Base-by-base conservation (phyloP, 2,329 filamentous ascomycete species). In the Cladophialophora psammophila region DNA sequence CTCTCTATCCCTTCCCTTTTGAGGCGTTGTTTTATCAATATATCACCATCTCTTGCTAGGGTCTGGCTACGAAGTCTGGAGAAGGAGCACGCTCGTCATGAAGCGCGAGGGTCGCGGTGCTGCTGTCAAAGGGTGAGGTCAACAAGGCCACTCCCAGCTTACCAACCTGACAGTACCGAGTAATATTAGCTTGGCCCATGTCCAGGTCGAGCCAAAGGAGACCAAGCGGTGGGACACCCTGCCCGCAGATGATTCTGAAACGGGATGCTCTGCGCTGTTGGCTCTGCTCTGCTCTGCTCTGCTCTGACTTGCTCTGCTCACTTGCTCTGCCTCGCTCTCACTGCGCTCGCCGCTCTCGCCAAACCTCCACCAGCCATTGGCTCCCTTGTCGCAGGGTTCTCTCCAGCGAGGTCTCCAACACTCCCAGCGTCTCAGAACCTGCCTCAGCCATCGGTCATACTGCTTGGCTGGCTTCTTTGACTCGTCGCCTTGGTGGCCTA, bases 371-470 rank as follows among this genome's bases (percentile, higher is more conserved):
- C 40, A 15, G 20, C 55, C 31, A 64, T 64, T 64, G 62, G 62
- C 35, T 57, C 26, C 38, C 36, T 38, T 55, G 50, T 61, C 63
- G 52, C 58, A 65, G 57, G 52, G 31, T 50, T n/a, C 35, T 48
- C 48, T 61, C 63, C 63, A 56, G 31, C 57, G 18, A 26, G 36
- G 35, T 53, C 40, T 53, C 42, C 64, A 62, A 55, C 59, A 36
- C 34, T 52, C 38, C 60, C 36, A 42, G 15, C 56, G 65, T 68
- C 66, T 68, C 66, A 68, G 57, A 55, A 63, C 26, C 55, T 62
- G 66, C 66, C 45, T 68, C 57, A 68, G 66, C 62, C 66, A 62
- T 40, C 63, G 58, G 50, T 52, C 60, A 63, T 53, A 52, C 60
- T 36, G 34, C 34, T 32, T 54, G 18, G 53, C 54, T 53, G 59